Evolutionary conservation across 306 rosid species (phyloP), one percentile per base, ranked within the genome.

Genomic region (Lablab purpureus): DNA sequence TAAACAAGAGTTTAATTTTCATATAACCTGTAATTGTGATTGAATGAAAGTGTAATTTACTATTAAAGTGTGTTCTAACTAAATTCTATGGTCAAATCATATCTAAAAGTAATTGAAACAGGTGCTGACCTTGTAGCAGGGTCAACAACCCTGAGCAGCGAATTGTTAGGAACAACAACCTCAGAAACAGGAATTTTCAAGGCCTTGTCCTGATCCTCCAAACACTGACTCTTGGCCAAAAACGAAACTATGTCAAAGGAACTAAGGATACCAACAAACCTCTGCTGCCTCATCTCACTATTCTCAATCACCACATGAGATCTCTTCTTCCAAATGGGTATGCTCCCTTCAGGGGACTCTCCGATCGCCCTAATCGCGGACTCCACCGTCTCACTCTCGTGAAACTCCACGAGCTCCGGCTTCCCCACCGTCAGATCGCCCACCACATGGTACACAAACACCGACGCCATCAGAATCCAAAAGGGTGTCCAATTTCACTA

Each of bases 381-480:
- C 60, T 90, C 98, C 49, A 96, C 86, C 64, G 97, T 88, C 86
- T 93, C 99, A 18, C 85, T 86, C 37, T 91, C 99, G 58, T 81
- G 79, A 32, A 93, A 93, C 85, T 96, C 99, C 84, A 65, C 94
- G 87, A 93, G 52, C 87, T 96, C 99, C 1, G 99, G 99, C 84
- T 96, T 96, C 81, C 99, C 99, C 75, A 93, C 97, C 66, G 99
- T 96, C 45, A 96, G 93, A 90, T 96, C 99, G 21, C 94, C 99
- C 54, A 96, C 97, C 34, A 96, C 99, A 30, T 96, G 99, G 75
- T 93, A 89, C 65, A 96, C 76, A 65, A 96, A 93, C 88, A 96
- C 98, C 50, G 99, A 96, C 1, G 98, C 99, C 99, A 96, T 95
- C 32, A 67, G 41, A 78, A 73, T 1, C 27, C 72, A 70, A 64